Conservation (phyloP, 148 eudicot genomes). For the Arbutus unedo region DNA sequence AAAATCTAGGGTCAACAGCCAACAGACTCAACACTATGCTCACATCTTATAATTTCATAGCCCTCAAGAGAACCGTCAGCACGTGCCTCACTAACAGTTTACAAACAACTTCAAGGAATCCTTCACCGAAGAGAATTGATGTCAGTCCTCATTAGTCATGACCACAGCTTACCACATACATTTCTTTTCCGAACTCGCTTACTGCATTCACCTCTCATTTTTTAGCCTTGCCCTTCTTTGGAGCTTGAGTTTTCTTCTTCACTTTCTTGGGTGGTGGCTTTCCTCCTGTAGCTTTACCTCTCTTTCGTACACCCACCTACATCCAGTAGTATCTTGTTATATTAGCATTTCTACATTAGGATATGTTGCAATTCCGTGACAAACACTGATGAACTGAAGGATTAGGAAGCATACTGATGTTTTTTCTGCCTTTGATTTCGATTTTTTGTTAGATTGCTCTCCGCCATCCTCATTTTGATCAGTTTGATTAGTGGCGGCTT, state of each 20-base stretch:
- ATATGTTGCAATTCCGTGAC: neutral
- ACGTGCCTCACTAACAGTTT: neutral
- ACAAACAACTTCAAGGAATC: neutral
- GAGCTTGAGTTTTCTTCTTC: conserved; percentile 59
- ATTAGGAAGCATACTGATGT: conserved; percentile 40
- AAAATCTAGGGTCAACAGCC: neutral
- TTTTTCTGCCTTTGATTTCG: conserved; percentile 59
- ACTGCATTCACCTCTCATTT: conserved; percentile 38
- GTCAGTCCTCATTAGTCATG: neutral
- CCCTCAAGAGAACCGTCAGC: neutral
- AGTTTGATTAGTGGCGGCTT: conserved; percentile 36
- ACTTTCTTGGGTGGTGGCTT: conserved; percentile 59
- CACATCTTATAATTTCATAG: neutral
- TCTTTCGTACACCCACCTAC: conserved; percentile 60
- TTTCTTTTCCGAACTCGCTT: no score
- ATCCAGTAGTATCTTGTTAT: conserved; percentile 18
- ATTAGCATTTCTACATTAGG: conserved; percentile 13
- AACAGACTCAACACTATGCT: neutral
- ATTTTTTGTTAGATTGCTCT: conserved; percentile 50
- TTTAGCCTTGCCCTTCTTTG: conserved; percentile 73
- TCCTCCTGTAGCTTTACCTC: conserved; percentile 54
- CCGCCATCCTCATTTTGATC: conserved; percentile 60
- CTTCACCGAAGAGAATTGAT: neutral
- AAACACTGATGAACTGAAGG: neutral
- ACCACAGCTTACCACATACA: neutral